phyloP scores from a whole-genome alignment of 2,329 filamentous ascomycete species.

The Penicillium brasilianum region DNA sequence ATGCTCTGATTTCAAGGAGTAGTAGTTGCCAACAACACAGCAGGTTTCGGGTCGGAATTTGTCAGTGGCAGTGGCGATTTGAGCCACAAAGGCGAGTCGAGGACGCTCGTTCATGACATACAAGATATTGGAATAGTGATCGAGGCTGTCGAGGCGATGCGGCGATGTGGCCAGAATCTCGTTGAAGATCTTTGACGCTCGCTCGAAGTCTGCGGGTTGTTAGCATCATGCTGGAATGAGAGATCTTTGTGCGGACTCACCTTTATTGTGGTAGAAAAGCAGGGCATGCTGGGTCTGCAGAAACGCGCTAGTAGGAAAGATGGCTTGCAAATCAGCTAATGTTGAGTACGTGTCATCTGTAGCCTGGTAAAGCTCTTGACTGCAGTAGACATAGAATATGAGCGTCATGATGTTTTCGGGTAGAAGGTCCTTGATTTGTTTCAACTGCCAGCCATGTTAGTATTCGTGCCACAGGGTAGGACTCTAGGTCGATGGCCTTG shows the following conservation, averaged over 20 bases:
- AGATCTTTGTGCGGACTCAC: conserved; percentile 29
- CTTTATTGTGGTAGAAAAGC: conserved; percentile 86
- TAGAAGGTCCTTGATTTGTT: conserved; percentile 71
- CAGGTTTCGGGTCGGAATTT: conserved; percentile 97
- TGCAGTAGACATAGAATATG: conserved; percentile 91
- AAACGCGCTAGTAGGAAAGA: conserved; percentile 89
- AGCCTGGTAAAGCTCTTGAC: conserved; percentile 88
- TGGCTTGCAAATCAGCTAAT: conserved; percentile 75
- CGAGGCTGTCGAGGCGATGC: conserved; percentile 81
- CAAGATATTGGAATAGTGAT: conserved; percentile 96
- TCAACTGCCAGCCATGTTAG: conserved; percentile 60
- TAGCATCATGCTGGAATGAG: conserved; percentile 8
- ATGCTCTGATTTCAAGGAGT: conserved; percentile 89
- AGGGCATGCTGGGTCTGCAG: conserved; percentile 88
- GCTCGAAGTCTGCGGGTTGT: conserved; percentile 60
- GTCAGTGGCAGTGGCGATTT: conserved; percentile 87
- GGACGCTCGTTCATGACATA: conserved; percentile 89
- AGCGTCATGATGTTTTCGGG: conserved; percentile 91
- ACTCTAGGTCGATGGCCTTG: neutral
- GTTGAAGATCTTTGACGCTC: conserved; percentile 66
- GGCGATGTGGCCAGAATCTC: conserved; percentile 71
- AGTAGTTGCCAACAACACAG: conserved; percentile 97
- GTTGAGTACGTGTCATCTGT: conserved; percentile 74
- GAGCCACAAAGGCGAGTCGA: conserved; percentile 89
- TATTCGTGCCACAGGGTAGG: neutral